Evolutionary conservation across 2,329 filamentous ascomycete genomes (phyloP), one percentile per base, ranked within the genome.

Genomic region (Aspergillus felis): DNA sequence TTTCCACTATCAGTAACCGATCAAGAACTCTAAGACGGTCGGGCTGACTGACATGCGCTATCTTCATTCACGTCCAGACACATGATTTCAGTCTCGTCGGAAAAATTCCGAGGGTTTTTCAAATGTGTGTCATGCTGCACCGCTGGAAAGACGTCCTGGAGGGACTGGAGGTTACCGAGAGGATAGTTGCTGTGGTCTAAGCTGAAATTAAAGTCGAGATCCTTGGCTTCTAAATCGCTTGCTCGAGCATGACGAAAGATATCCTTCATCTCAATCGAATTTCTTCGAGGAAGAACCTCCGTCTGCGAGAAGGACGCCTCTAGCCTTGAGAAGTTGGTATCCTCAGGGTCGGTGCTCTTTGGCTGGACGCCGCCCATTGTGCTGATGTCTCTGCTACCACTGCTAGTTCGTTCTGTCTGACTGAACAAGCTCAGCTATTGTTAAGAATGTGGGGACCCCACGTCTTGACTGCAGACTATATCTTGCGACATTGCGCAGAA

Each of bases 131-230:
- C 50, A 46, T 51, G 60, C 47, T 64, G 58, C 9, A 62, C 62
- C 17, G 56, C 57, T 44, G 58, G 51, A 29, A 64, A 64, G 8
- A 64, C 57, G 35, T 64, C 57, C 24, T 64, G 62, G 32, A 63
- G 58, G 2, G 62, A 64, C 28, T 28, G 51, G 25, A 63, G 55
- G 48, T 53, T 41, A 20, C 51, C 49, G 12, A 64, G 24, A 4
- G 60, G 53, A 29, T 64, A 64, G 24, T 63, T 22, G 2, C 20
- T 29, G 4, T 27, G 49, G n/a, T 55, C 46, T 2, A 64, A 24
- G 3, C 49, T 27, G 35, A 57, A 63, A 35, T 59, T 38, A 27
- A 64, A 63, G 2, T 59, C 58, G 1, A 63, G 49, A 32, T 63
- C 61, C 25, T 61, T 59, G 2, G 55, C 56, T 3, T 41, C 32